Base-by-base conservation (phyloP, 2,329 filamentous ascomycete species). In the Eurotiales sp. region DNA sequence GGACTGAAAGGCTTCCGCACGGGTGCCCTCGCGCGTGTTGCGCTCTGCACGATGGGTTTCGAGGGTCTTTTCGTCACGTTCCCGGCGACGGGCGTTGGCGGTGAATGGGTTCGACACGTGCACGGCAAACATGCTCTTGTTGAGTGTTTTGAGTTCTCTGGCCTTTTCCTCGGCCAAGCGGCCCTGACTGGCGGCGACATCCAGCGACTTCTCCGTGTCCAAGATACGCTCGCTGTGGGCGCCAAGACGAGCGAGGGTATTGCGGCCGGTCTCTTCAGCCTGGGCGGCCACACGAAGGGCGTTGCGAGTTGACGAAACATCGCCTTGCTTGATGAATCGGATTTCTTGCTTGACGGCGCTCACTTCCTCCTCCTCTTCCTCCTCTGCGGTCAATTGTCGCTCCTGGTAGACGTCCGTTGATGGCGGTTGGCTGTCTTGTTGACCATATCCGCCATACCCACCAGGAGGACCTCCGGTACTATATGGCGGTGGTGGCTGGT, bases 81-180 rank as follows among this genome's bases (percentile, higher is more conserved):
- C 82, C 50, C 78, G 76, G 23, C 79, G 80, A 40, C 85, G 80
- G 58, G 79, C 80, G 56, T 81, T 83, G 12, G 82, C 83, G 0
- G 88, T 93, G 66, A 96, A 89, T 0, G 86, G 86, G 61, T 90
- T 90, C 48, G 77, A 77, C 22, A 91, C 85, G 62, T 90, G 86
- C 19, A 91, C 81, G 4, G 88, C 87, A 64, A 96, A 96, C 90
- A 96, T 95, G 74, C 86, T 90, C 56, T 86, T 79, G 70, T 96
- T 95, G 45, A 95, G 76, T 1, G 82, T 88, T 74, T 92, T 92
- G 32, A 96, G 75, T 64, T 96, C 90, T 43, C 84, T 82, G 1
- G 90, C 86, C 60, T 88, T 87, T 58, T 91, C 88, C 59, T 90
- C 85, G 0, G 88, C 88, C 53, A 87, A 75, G 52, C 83, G 82